These are phyloP conservation scores for Corchorus olitorius DNA, from an alignment of 345 rosid genomes.

Conservation along the genomic window DNA sequence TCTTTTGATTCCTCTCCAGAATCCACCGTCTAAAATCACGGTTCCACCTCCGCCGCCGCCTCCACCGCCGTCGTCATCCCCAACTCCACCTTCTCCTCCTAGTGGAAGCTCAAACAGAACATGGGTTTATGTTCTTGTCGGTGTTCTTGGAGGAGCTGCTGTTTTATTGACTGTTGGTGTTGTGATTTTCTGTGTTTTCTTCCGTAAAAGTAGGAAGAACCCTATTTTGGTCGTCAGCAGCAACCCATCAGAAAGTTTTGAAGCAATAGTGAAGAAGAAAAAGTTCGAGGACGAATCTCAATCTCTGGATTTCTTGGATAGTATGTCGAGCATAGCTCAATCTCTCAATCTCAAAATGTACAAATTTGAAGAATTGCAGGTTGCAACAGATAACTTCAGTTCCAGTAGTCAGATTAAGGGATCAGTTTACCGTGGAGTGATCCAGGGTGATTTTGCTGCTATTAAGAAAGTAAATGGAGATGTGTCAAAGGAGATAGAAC, in stretches of 20 bases:
- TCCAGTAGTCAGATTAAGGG: slow-evolving; percentile 49
- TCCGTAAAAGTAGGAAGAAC: slow-evolving; percentile 29
- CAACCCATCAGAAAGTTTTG: slow-evolving; percentile 30
- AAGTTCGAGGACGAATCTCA: slow-evolving; percentile 46
- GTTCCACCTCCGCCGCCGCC: slow-evolving; percentile 31
- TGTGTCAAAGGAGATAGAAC: slow-evolving; percentile 63
- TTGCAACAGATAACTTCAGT: slow-evolving; percentile 70
- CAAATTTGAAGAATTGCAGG: slow-evolving; percentile 54
- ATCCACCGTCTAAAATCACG: slow-evolving; percentile 42
- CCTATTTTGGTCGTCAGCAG: slow-evolving; percentile 13
- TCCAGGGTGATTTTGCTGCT: slow-evolving; percentile 70
- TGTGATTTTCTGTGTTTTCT: slow-evolving; percentile 33
- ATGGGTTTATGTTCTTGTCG: slow-evolving; percentile 62
- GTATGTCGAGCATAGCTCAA: slow-evolving; percentile 50
- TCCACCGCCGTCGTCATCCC: slow-evolving; percentile 34
- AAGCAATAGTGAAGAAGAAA: slow-evolving; percentile 36
- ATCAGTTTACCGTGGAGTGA: slow-evolving; percentile 60
- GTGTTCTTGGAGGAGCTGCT: slow-evolving; percentile 51
- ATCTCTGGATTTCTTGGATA: slow-evolving; percentile 41
- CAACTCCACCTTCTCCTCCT: slow-evolving; percentile 30
- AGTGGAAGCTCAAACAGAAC: slow-evolving; percentile 36
- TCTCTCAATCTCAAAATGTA: slow-evolving; percentile 61
- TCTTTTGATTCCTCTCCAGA: slow-evolving; percentile 49
- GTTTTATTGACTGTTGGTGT: slow-evolving; percentile 30
- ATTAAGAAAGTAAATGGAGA: slow-evolving; percentile 75